phyloP scores from a whole-genome alignment of 441 rosid species.

The Corymbia citriodora region DNA sequence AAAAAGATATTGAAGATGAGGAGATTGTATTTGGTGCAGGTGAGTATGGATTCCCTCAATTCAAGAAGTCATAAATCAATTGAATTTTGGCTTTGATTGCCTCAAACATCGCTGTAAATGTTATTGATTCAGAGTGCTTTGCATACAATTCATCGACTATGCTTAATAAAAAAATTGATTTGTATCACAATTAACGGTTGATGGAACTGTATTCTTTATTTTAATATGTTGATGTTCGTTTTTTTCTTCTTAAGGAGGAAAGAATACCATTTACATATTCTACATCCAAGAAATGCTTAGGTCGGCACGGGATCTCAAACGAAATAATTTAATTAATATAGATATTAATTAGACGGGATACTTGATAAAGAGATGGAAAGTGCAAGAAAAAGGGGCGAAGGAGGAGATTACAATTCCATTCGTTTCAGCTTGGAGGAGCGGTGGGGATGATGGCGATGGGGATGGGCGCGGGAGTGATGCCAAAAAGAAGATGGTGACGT shows the following conservation, averaged over 20 bases:
- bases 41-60: background rate
- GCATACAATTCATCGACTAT: fast-evolving
- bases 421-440: background rate
- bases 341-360: background rate
- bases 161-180: no score
- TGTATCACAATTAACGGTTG: no score
- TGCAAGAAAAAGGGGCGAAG: background rate
- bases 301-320: no score
- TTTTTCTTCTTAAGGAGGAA: no score
- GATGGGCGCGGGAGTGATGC: background rate
- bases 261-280: no score
- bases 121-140: no score
- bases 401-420: background rate
- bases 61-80: fast-evolving
- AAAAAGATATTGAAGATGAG: background rate
- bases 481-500: background rate
- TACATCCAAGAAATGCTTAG: no score
- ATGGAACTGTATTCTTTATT: no score
- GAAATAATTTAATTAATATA: background rate
- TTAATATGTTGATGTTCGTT: no score
- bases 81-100: fast-evolving
- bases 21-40: background rate
- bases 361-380: background rate
- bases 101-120: no score
- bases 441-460: background rate